Conservation (phyloP, 768 basidiomycete species). For the Boletus insuetus region DNA sequence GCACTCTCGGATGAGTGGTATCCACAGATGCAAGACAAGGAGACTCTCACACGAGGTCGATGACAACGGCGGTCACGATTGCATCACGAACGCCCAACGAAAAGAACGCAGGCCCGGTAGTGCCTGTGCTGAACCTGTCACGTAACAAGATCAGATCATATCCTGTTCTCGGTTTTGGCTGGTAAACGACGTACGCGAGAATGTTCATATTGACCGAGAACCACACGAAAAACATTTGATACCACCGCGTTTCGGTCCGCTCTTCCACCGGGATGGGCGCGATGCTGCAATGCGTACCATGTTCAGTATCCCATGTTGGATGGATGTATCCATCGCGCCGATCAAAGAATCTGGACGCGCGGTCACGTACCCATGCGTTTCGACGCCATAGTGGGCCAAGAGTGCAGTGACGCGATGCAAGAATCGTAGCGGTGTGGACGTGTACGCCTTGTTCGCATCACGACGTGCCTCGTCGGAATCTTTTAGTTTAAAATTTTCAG, state of each 20-base stretch:
- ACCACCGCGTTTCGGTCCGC: constrained; percentile 40
- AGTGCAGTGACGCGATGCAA: constrained; percentile 25
- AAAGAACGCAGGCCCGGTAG: constrained; percentile 49
- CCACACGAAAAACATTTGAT: constrained; percentile 52
- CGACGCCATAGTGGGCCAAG: constrained; percentile 36
- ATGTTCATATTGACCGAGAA: constrained; percentile 47
- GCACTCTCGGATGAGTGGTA: not conserved
- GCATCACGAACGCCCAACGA: constrained; percentile 44
- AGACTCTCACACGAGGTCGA: constrained; percentile 42
- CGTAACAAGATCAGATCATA: not conserved
- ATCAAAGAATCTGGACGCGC: too few species aligned
- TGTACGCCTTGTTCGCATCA: not conserved
- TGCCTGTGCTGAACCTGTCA: constrained; percentile 46
- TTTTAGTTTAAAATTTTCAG: constrained; percentile 1
- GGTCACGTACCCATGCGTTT: constrained; percentile 39
- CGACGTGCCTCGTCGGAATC: not conserved
- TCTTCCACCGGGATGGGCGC: constrained; percentile 36
- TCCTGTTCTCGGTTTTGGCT: too few species aligned
- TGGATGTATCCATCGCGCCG: not conserved
- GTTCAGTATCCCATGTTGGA: not conserved
- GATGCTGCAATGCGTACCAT: constrained; percentile 29
- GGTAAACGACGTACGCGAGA: constrained; percentile 32
- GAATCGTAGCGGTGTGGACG: constrained; percentile 6
- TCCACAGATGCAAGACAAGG: not conserved
- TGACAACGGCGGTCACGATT: constrained; percentile 38